These are phyloP conservation scores for Articulospora tetracladia DNA, from an alignment of 495 filamentous ascomycete genomes.

Conservation along the genomic window DNA sequence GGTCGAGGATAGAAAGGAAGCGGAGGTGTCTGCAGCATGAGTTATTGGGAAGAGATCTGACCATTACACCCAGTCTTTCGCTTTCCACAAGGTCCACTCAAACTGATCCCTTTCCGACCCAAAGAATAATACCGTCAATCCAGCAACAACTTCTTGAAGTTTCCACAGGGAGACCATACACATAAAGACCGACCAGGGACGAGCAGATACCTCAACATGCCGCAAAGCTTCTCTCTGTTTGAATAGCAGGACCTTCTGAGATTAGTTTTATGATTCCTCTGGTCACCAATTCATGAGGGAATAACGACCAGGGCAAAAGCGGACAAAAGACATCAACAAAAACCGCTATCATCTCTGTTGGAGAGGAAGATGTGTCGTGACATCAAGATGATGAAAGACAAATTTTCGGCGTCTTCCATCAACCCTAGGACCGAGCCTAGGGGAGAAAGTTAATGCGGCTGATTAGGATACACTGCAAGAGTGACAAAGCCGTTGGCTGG, in stretches of 20 bases:
- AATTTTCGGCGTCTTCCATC: slow-evolving; percentile 63
- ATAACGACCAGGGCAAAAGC: slow-evolving; percentile 38
- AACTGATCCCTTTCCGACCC: slow-evolving; percentile 7
- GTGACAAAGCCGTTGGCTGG: slow-evolving; percentile 39
- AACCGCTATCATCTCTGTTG: slow-evolving; percentile 49
- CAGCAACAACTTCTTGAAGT: slow-evolving; percentile 35
- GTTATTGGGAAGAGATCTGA: slow-evolving; percentile 12
- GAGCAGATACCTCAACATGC: slow-evolving; percentile 19
- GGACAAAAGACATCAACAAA: slow-evolving; percentile 86
- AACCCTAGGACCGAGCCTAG: slow-evolving; percentile 41
- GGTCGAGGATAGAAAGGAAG: background rate
- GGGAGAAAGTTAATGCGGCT: slow-evolving; percentile 75
- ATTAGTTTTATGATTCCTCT: slow-evolving; percentile 88
- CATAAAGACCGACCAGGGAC: slow-evolving; percentile 28
- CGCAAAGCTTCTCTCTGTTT: slow-evolving; percentile 50
- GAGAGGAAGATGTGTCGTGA: slow-evolving; percentile 33
- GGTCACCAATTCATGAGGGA: slow-evolving; percentile 25
- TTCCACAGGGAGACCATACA: slow-evolving; percentile 30
- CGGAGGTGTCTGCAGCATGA: slow-evolving; percentile 13
- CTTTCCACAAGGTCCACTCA: background rate
- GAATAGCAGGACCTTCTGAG: slow-evolving; percentile 74
- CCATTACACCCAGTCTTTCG: slow-evolving; percentile 35
- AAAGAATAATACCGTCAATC: slow-evolving; percentile 20
- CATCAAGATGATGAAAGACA: slow-evolving; percentile 29
- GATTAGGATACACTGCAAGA: slow-evolving; percentile 27